Conservation (phyloP, 495 filamentous ascomycete species). For the Oidiodendron maius region DNA sequence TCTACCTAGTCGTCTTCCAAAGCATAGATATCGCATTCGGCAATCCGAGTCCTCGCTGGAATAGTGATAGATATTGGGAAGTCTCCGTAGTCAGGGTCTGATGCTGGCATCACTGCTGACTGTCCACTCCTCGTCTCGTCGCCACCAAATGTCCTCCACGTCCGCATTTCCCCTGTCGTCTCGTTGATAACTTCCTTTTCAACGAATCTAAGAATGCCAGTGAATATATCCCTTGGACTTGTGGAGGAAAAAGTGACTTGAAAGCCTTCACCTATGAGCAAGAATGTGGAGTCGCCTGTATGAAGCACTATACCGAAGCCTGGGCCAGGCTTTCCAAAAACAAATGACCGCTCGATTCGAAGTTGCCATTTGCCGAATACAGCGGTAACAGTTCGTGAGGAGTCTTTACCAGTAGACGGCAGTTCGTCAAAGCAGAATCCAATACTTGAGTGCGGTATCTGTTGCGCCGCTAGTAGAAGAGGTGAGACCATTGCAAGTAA, state of each 20-base stretch:
- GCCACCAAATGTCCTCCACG: conserved; percentile 33
- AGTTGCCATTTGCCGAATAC: conserved; percentile 23
- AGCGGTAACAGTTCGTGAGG: neutral
- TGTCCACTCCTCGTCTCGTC: conserved; percentile 43
- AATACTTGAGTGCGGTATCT: conserved; percentile 23
- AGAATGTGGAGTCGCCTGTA: conserved; percentile 28
- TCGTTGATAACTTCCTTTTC: conserved; percentile 34
- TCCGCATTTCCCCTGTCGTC: conserved; percentile 30
- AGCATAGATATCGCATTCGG: conserved; percentile 36
- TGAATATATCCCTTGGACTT: conserved; percentile 26
- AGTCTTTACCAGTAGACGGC: conserved; percentile 2
- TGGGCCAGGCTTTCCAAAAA: conserved; percentile 37
- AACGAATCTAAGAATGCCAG: conserved; percentile 33
- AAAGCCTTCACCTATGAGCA: conserved; percentile 42
- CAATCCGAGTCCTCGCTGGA: conserved; percentile 39
- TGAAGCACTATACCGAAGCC: conserved; percentile 39
- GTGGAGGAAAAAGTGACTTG: conserved; percentile 28
- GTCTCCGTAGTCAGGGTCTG: conserved; percentile 41
- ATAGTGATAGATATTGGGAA: conserved; percentile 42
- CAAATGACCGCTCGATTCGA: conserved; percentile 35
- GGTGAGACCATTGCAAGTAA: conserved; percentile 28
- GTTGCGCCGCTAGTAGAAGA: conserved; percentile 34
- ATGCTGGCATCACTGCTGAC: conserved; percentile 42
- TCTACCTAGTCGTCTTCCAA: too few species aligned
- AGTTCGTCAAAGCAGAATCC: conserved; percentile 43